Evolutionary conservation across 495 filamentous ascomycete species (phyloP).

Genomic region (Penicillium longicatenatum): DNA sequence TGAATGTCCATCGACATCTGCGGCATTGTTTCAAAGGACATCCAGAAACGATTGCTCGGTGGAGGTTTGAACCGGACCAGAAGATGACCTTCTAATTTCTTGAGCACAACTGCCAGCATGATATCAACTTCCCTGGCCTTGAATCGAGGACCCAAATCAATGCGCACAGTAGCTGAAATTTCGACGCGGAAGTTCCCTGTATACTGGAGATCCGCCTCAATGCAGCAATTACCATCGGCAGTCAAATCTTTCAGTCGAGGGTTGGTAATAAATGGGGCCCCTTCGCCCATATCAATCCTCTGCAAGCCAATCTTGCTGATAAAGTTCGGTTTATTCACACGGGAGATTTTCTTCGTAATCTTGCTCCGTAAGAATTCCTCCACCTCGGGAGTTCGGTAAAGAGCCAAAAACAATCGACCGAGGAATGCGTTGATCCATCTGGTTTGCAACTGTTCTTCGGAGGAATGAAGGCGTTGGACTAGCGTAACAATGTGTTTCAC

Average conservation of each 20-base stretch:
- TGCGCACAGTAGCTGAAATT: slow-evolving; percentile 83
- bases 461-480: slow-evolving; percentile 86
- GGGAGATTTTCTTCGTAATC: slow-evolving; percentile 94
- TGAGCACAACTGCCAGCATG: slow-evolving; percentile 81
- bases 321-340: slow-evolving; percentile 89
- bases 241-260: slow-evolving; percentile 86
- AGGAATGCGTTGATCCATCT: slow-evolving; percentile 93
- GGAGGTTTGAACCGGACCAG: slow-evolving; percentile 89
- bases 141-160: slow-evolving; percentile 86
- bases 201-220: slow-evolving; percentile 86
- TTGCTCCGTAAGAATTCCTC: slow-evolving; percentile 78
- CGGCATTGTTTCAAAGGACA: slow-evolving; percentile 88
- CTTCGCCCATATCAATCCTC: slow-evolving; percentile 82
- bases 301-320: slow-evolving; percentile 78
- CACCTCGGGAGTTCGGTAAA: slow-evolving; percentile 82
- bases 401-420: slow-evolving; percentile 80
- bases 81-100: slow-evolving; percentile 81
- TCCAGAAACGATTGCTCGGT: slow-evolving; percentile 92
- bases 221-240: slow-evolving; percentile 82
- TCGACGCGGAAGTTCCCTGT: slow-evolving; percentile 86
- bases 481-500: slow-evolving; percentile 81
- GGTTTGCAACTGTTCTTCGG: slow-evolving; percentile 88
- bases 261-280: slow-evolving; percentile 86
- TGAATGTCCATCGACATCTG: slow-evolving; percentile 91
- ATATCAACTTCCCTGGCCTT: slow-evolving; percentile 88